Conservation (phyloP, 2,329 filamentous ascomycete species). For the Bipolaris zeicola region DNA sequence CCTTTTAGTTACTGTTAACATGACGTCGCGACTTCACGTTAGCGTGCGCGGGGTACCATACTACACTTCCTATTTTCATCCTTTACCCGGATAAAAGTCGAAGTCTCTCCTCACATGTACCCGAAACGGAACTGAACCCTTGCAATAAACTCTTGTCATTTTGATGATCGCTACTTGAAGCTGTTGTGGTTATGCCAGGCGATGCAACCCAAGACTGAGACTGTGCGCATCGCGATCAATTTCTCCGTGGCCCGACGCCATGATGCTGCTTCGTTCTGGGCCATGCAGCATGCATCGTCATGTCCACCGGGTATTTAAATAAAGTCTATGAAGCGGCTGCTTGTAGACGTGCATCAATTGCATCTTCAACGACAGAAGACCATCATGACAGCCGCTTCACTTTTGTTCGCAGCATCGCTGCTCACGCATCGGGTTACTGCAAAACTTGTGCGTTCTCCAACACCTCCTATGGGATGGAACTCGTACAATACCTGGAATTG, state of each 20-base stretch:
- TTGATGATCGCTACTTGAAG: constrained; percentile 1
- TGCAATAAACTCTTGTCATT: background rate
- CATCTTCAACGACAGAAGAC: background rate
- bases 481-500: constrained; percentile 64
- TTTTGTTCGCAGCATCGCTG: constrained; percentile 10
- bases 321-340: background rate
- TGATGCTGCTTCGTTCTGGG: background rate
- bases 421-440: constrained; percentile 18
- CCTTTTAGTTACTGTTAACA: background rate
- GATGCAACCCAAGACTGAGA: constrained; percentile 10
- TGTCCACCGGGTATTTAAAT: constrained; percentile 1
- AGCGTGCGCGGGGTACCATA: background rate
- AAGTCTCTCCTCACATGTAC: constrained; percentile 8
- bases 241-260: constrained; percentile 8
- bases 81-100: background rate
- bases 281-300: constrained; percentile 1
- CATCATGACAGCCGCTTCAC: background rate
- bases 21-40: background rate
- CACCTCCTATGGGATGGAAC: constrained; percentile 58
- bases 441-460: constrained; percentile 29
- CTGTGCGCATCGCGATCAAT: constrained; percentile 6
- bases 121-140: background rate
- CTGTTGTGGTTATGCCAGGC: background rate
- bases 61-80: no score
- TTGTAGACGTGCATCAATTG: no score